Evolutionary conservation across 2,329 filamentous ascomycete genomes (phyloP), one percentile per base, ranked within the genome.

Genomic region (Fusarium sp.): DNA sequence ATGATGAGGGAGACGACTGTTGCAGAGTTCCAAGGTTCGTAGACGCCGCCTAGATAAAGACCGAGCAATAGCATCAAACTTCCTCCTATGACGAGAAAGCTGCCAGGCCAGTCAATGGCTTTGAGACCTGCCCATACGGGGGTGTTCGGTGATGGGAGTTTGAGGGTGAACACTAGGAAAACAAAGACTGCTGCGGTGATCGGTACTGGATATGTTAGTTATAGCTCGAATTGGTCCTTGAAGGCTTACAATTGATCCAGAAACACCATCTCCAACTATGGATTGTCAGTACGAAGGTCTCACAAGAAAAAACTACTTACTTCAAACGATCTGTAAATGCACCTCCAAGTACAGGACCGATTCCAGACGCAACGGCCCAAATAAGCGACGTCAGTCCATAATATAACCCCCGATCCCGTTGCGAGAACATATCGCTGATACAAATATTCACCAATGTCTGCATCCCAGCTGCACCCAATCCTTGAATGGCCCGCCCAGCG

Each of bases 21-120:
- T 0, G 88, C 81, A 1, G 89, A 91, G 64, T 80, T 78, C 90
- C 90, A 92, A 0, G 90, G 88, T 59, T 86, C 82, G 4, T 84
- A 83, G 26, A 89, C 85, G 20, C 91, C 92, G 15, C 92, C 92
- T 56, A 91, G 89, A 70, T 93, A 89, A 26, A 94, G 85, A 5
- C 90, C 91, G 17, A 93, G 85, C 3, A 93, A 84, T 20, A 93
- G 80, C 89, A 93, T 92, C 49, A 93, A 79, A 0, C 89, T 90
- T 7, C 87, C 89, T 30, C 88, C 88, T 10, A 93, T 84, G 67
- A 94, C 86, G 4, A 87, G 82, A 14, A 91, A 58, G 3, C 87
- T 89, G 2, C 92, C 92, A 9, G 82, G 67, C 87, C 87, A 89
- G 75, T 89, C 87, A 26, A 89, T 83, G 0, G 88, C 88, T 67